Base-by-base conservation (phyloP, 306 rosid genomes). In the Nissolia schottii region DNA sequence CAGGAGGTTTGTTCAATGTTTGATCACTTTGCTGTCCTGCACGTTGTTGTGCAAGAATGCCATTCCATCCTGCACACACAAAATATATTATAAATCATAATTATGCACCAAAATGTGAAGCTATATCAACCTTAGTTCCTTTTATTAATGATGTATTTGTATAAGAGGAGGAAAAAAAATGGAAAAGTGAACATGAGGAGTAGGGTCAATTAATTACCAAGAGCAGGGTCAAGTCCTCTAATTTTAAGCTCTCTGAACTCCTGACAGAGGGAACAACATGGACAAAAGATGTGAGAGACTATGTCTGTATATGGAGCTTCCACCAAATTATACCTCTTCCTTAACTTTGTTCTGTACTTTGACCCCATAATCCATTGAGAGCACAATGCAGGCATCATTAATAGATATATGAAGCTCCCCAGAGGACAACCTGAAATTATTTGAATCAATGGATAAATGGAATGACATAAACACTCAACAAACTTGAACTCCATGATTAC, bases 341-440 rank as follows among this genome's bases (percentile, higher is more conserved):
- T 84, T 67, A 84, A 55, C 81, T 85, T 82, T 68, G 74, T 53
- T 70, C 94, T 22, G 49, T 84, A 88, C 45, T 73, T 88, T 64
- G 89, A 88, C 14, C 90, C 94, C 87, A 86, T 86, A 5, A 86
- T 49, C 90, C 94, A 86, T 75, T 88, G 89, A 80, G 89, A 80
- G 67, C 90, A 88, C 77, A 86, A 67, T 23, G 89, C 94, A 72
- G 90, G 89, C 90, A 84, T 88, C 90, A 86, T 86, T 74, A 88
- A 54, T 23, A 79, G 62, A 84, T 86, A 86, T 51, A 86, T 86
- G 77, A 84, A 85, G 80, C 85, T 86, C 57, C 90, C 94, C 64
- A 82, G 32, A 37, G 59, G 90, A 41, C 90, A 88, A 71, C 67
- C 87, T 81, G 77, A 62, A 75, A 65, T 41, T 0, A 49, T 71